Conservation (phyloP, 2,329 filamentous ascomycete species). For the Periconia sp. region DNA sequence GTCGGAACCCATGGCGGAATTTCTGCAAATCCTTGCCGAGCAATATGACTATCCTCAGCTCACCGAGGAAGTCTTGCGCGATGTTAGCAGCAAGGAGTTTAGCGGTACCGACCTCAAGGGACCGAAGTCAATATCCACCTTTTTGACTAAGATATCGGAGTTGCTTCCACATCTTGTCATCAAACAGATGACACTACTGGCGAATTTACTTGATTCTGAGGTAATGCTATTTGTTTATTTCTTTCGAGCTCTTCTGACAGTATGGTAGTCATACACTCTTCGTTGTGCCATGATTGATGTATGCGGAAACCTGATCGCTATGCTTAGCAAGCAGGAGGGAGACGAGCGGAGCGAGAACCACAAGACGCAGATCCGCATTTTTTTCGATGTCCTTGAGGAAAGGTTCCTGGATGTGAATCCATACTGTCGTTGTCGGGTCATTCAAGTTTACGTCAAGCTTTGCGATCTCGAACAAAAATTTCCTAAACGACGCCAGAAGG, state of each 20-base stretch:
- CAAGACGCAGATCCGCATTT: conserved; percentile 93
- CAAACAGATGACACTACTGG: conserved; percentile 94
- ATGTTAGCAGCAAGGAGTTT: conserved; percentile 97
- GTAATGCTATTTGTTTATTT: conserved; percentile 53
- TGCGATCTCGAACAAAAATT: conserved; percentile 95
- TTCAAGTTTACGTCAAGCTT: conserved; percentile 91
- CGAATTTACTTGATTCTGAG: conserved; percentile 95
- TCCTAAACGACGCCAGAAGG: conserved; percentile 86
- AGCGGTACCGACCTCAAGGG: conserved; percentile 95
- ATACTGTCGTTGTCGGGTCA: conserved; percentile 87
- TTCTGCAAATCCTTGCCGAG: conserved; percentile 91
- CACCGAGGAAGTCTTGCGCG: conserved; percentile 89
- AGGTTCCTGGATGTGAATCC: conserved; percentile 96
- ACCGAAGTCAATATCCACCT: conserved; percentile 93
- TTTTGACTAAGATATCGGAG: conserved; percentile 92
- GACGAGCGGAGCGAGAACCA: conserved; percentile 85
- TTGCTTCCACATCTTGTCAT: conserved; percentile 90
- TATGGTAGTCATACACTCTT: conserved; percentile 79
- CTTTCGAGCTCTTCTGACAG: conserved; percentile 1
- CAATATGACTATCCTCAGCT: conserved; percentile 98
- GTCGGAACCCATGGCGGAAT: conserved; percentile 99
- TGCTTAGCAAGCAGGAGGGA: conserved; percentile 83
- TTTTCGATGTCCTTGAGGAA: conserved; percentile 96
- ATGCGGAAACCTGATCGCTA: conserved; percentile 90
- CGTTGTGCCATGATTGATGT: conserved; percentile 95